Percentiles rank a stretch among this genome's conserved stretches.
Conservation (phyloP, 129 eudicot genomes). For the Calendula officinalis region DNA sequence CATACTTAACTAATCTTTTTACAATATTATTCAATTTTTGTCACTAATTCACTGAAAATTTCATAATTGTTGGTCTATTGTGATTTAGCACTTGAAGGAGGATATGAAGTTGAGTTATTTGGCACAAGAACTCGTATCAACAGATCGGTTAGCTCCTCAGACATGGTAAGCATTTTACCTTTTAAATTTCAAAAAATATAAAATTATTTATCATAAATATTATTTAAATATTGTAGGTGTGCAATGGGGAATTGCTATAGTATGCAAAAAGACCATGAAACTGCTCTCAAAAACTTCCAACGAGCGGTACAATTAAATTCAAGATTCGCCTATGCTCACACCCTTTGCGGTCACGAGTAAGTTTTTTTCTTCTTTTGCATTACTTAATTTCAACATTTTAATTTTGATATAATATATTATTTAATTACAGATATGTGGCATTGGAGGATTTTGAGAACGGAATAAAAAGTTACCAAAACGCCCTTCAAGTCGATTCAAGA, state of each 20-base stretch:
- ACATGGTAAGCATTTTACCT: conserved; percentile 62
- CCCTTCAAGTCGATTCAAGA: conserved; percentile 76
- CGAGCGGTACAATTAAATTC: conserved; percentile 85
- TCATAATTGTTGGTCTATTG: conserved; percentile 8
- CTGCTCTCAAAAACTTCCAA: conserved; percentile 94
- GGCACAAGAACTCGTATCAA: conserved; percentile 93
- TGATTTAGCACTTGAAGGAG: conserved; percentile 86
- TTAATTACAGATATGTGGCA: conserved; percentile 64
- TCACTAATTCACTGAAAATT: not conserved
- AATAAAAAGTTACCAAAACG: conserved; percentile 83
- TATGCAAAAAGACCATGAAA: conserved; percentile 99
- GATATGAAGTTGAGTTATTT: conserved; percentile 97
- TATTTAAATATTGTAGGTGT: conserved; percentile 58
- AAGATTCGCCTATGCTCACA: conserved; percentile 95
- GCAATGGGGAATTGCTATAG: conserved; percentile 99
- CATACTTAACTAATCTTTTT: not conserved
- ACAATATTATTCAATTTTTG: not conserved
- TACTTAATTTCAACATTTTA: not conserved
- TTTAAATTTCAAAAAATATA: not conserved
- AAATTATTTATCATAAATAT: not conserved
- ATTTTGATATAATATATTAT: not conserved
- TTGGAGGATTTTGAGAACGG: conserved; percentile 93
- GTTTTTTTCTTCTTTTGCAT: conserved; percentile 17
- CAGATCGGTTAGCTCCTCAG: conserved; percentile 96
- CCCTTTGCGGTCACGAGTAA: conserved; percentile 99